Evolutionary conservation across 208 protist species (phyloP), one percentile per base, ranked within the genome.

Genomic region (Angomonas ambiguus): DNA sequence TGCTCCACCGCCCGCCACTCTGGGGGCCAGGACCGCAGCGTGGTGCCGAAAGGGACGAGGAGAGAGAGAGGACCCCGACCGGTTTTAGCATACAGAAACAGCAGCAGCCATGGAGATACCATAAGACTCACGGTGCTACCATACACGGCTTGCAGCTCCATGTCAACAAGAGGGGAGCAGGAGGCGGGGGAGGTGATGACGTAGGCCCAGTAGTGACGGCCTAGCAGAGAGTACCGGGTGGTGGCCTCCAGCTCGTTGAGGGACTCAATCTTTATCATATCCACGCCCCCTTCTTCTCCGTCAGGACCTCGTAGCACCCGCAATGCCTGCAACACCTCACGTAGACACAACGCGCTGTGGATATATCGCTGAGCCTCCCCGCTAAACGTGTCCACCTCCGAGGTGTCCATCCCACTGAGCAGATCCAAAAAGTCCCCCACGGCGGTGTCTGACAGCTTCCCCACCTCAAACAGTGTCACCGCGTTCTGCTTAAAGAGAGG

Each of bases 381-480:
- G 25, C 85, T 79, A 63, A 88, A 82, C 32, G 56, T 30, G 38
- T 70, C 55, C 56, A 79, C 70, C 31, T 68, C 76, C 2, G 41
- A 24, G 30, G 33, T 61, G 63, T 91, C 69, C 10, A 95, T 77
- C 31, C 76, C 69, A 28, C 86, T 80, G 0, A 96, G 72, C 45
- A 94, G 71, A 30, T 71, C 71, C 10, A 95, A 67, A 65, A 97
- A 92, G n/a, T 62, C 75, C 16, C 70, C 67, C 18, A 97, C 74
- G 78, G 83, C 78, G 69, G 93, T 85, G 49, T 88, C 76, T 1
- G 78, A 74, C 71, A 97, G 77, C 64, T 92, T 94, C 10, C 93
- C 93, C 45, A 93, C 80, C 67, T 97, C 93, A 67, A 95, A 97
- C 1, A 97, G 75, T 42, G 91, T 95, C 13, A 97, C 91, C 8